Percentiles rank a stretch among this genome's conserved stretches.
Conservation (phyloP, 1,139 yeast genomes). For the Candida sp. region DNA sequence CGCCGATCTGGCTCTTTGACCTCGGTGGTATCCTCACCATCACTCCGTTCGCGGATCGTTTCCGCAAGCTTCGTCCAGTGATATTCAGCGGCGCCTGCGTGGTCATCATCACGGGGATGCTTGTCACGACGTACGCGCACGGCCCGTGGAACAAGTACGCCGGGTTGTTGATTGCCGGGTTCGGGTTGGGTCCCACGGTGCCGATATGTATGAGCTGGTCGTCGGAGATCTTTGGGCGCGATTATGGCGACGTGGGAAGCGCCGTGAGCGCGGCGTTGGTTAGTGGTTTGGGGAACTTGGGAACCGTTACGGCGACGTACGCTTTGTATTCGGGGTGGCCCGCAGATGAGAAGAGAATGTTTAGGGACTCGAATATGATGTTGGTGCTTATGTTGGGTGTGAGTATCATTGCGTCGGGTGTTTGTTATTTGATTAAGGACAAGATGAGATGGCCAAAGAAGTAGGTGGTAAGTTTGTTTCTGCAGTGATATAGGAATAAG, state of each 20-base stretch:
- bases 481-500: too few species aligned
- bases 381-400: constrained; percentile 77
- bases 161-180: constrained; percentile 81
- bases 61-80: constrained; percentile 57
- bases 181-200: constrained; percentile 90
- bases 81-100: constrained; percentile 65
- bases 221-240: constrained; percentile 71
- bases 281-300: constrained; percentile 85
- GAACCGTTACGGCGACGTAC: constrained; percentile 84
- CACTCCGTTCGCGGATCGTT: constrained; percentile 82
- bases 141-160: constrained; percentile 80
- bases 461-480: too few species aligned
- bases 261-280: constrained; percentile 87
- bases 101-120: constrained; percentile 74
- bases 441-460: constrained; percentile 18
- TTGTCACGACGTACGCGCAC: constrained; percentile 77
- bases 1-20: constrained; percentile 92
- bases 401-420: constrained; percentile 57
- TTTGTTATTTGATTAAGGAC: constrained; percentile 36
- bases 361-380: constrained; percentile 80
- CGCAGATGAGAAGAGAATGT: constrained; percentile 64
- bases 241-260: constrained; percentile 83
- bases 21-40: constrained; percentile 74
- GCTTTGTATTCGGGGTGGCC: constrained; percentile 92
- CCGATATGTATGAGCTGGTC: constrained; percentile 91